Percentiles rank a stretch among this genome's conserved stretches.
Conservation (phyloP, 257 asterid genomes). For the Capsicum rhomboideum region DNA sequence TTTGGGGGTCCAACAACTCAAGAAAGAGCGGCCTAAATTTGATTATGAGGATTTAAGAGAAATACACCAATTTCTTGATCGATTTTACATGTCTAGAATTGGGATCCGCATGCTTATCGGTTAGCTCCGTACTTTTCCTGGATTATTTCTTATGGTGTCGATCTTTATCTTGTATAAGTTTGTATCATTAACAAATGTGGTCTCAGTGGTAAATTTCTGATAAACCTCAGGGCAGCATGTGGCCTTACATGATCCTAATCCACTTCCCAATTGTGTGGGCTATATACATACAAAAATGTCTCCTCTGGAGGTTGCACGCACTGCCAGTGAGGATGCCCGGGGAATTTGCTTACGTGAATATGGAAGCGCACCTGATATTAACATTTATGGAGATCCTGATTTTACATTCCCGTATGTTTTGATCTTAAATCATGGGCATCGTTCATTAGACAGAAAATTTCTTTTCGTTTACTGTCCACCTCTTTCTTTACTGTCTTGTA, state of each 20-base stretch:
- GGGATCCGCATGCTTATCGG: slow-evolving; percentile 99
- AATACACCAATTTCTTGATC: slow-evolving; percentile 80
- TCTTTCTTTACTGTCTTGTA: neutral
- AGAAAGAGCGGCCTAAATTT: slow-evolving; percentile 51
- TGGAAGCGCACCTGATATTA: slow-evolving; percentile 82
- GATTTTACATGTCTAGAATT: slow-evolving; percentile 88
- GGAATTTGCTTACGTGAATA: slow-evolving; percentile 69
- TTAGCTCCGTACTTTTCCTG: slow-evolving; percentile 16
- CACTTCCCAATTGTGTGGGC: slow-evolving; percentile 81
- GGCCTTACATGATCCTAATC: slow-evolving; percentile 90
- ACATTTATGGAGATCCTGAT: slow-evolving; percentile 76
- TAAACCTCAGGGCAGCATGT: slow-evolving; percentile 84
- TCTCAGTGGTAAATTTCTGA: neutral
- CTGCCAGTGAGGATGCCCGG: slow-evolving; percentile 92
- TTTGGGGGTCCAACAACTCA: slow-evolving; percentile 88
- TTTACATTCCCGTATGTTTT: slow-evolving; percentile 81
- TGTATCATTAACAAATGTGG: neutral
- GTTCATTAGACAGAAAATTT: neutral
- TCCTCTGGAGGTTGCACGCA: slow-evolving; percentile 70
- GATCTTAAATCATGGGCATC: neutral
- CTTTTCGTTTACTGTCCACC: neutral
- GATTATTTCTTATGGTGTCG: neutral
- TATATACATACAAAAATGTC: slow-evolving; percentile 94
- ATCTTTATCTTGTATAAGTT: neutral
- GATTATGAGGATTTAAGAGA: slow-evolving; percentile 56